A percentile compares a stretch with the other conserved stretches of the same genome.
Conservation (phyloP, 495 filamentous ascomycete species). For the Penicillium parvum region DNA sequence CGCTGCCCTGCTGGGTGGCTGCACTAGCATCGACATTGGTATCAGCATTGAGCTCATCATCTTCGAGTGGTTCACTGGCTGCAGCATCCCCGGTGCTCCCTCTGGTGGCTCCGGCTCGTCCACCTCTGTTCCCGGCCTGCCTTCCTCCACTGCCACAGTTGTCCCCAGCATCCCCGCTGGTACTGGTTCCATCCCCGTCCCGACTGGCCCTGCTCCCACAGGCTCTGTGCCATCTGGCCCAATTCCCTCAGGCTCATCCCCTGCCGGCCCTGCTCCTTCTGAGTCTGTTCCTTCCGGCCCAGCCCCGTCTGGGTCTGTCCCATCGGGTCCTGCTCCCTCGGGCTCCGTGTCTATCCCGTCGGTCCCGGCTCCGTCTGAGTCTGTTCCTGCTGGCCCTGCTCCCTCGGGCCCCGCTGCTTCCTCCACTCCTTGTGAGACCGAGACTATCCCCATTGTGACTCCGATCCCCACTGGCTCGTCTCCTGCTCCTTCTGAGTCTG, state of each 20-base stretch:
- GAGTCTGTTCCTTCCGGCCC: constrained; percentile 8
- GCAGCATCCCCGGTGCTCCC: constrained; percentile 27
- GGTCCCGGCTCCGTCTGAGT: constrained; percentile 6
- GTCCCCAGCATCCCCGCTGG: constrained; percentile 13
- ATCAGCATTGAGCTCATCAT: constrained; percentile 37
- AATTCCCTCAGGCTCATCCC: not conserved
- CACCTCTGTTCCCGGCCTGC: constrained; percentile 20
- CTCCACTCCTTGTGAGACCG: no score
- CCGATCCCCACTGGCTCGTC: not conserved
- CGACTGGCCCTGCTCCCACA: constrained; percentile 8
- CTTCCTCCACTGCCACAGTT: constrained; percentile 2
- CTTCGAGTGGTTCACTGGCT: constrained; percentile 40
- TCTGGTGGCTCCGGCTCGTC: no score
- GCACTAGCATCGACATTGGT: constrained; percentile 22
- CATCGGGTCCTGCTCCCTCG: constrained; percentile 1
- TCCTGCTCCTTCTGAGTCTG: not conserved
- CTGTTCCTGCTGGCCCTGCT: constrained; percentile 9
- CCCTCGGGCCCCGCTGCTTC: constrained; percentile 3
- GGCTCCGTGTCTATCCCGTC: constrained; percentile 6
- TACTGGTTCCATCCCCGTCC: no score
- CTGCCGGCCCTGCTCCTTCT: constrained; percentile 9
- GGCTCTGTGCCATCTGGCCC: constrained; percentile 6
- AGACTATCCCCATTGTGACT: not conserved
- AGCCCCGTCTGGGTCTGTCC: constrained; percentile 7
- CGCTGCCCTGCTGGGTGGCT: constrained; percentile 39